Percentiles rank a stretch among this genome's conserved stretches.
Conservation (phyloP, 169 alveolate species). For the Eimeria necatrix region DNA sequence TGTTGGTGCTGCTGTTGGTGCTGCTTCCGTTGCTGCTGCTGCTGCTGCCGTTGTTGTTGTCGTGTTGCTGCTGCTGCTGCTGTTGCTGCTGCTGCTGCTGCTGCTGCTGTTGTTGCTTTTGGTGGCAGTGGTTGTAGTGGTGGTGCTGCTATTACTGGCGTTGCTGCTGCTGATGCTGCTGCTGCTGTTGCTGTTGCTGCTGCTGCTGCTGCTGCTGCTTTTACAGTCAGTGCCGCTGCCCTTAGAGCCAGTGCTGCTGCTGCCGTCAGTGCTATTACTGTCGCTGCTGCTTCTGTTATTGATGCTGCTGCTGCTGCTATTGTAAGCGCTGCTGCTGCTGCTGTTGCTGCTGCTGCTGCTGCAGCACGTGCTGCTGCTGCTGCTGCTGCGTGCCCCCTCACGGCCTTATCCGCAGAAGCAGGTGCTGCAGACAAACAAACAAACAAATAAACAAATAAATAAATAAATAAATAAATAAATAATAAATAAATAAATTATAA, state of each 20-base stretch:
- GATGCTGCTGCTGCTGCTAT: no score
- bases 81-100: no score
- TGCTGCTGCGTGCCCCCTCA: neutral
- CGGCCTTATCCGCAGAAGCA: neutral
- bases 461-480: no score
- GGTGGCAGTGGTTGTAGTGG: constrained; percentile 4
- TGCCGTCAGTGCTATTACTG: neutral
- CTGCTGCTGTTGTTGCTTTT: neutral
- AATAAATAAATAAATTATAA: no score
- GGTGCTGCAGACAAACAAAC: no score
- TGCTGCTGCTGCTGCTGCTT: constrained; percentile 16
- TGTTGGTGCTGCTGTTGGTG: no score
- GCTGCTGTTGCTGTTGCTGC: constrained; percentile 7
- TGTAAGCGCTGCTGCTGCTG: no score
- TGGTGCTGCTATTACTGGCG: neutral
- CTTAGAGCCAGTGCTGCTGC: neutral
- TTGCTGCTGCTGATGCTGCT: neutral
- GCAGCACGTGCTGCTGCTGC: neutral
- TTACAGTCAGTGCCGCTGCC: neutral
- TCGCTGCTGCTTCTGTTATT: neutral
- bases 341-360: no score
- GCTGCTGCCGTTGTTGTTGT: no score
- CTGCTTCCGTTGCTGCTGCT: no score
- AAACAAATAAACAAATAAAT: no score
- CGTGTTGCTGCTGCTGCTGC: no score